Conservation (phyloP, 805 yeast genomes). For the Ogataea haglerorum region DNA sequence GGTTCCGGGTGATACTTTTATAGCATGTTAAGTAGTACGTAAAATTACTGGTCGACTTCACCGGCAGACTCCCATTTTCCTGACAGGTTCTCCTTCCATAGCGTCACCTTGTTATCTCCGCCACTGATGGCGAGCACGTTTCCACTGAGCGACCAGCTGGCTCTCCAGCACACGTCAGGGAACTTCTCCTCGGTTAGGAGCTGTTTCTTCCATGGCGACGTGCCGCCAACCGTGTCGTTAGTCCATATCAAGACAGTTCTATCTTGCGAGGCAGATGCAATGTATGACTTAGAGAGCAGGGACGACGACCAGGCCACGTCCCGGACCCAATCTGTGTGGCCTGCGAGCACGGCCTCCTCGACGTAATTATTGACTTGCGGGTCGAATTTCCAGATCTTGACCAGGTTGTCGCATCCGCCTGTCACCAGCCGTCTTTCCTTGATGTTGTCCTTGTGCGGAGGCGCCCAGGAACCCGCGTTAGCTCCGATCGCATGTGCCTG, state of each 20-base stretch:
- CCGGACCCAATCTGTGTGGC: conserved; percentile 98
- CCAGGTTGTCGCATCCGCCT: conserved; percentile 93
- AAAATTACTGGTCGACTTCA: conserved; percentile 71
- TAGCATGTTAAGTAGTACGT: conserved; percentile 9
- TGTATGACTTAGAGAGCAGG: conserved; percentile 76
- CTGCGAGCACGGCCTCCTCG: conserved; percentile 74
- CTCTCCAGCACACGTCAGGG: conserved; percentile 98
- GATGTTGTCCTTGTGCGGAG: conserved; percentile 43
- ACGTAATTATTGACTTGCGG: conserved; percentile 53
- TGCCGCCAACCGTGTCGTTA: conserved; percentile 39
- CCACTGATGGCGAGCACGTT: conserved; percentile 93
- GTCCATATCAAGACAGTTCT: conserved; percentile 95
- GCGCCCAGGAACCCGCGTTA: conserved; percentile 95
- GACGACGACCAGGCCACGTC: conserved; percentile 99
- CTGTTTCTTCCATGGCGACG: conserved; percentile 67
- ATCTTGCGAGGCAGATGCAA: conserved; percentile 97
- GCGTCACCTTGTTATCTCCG: conserved; percentile 91
- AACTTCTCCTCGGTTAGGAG: conserved; percentile 73
- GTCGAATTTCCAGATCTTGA: conserved; percentile 83
- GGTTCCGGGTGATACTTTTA: conserved; percentile 29
- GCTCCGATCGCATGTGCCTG: conserved; percentile 92
- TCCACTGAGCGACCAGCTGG: conserved; percentile 95
- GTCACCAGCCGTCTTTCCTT: conserved; percentile 74
- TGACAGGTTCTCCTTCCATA: conserved; percentile 92
- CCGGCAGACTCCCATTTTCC: conserved; percentile 99